A percentile compares a stretch with the other conserved stretches of the same genome.
These are phyloP conservation scores for Nannizziopsis arthrosporioides DNA, from an alignment of 2,329 filamentous ascomycete species.

Conservation along the genomic window DNA sequence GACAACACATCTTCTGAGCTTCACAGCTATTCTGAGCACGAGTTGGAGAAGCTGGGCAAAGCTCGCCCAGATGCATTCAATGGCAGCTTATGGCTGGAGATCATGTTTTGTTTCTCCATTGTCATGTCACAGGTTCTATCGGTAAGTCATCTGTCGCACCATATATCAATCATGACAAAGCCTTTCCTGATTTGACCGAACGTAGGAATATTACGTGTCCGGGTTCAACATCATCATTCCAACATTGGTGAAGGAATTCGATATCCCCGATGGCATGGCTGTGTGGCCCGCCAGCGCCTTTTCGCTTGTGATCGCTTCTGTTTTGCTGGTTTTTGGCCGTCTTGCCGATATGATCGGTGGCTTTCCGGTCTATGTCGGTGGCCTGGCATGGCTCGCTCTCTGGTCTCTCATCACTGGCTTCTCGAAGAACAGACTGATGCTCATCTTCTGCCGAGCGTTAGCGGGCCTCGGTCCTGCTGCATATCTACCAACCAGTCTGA, in stretches of 20 bases:
- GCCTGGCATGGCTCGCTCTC: slow-evolving; percentile 50
- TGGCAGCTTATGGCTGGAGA: slow-evolving; percentile 42
- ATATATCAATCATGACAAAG: neutral
- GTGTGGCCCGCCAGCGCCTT: slow-evolving; percentile 46
- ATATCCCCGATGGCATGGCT: slow-evolving; percentile 54
- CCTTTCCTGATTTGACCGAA: slow-evolving; percentile 5
- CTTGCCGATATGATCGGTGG: slow-evolving; percentile 52
- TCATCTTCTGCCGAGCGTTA: slow-evolving; percentile 61
- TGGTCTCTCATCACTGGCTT: slow-evolving; percentile 64
- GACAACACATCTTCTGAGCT: neutral
- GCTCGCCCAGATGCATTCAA: slow-evolving; percentile 48
- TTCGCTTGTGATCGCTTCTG: slow-evolving; percentile 39
- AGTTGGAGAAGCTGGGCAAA: slow-evolving; percentile 50
- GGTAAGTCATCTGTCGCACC: slow-evolving; percentile 27
- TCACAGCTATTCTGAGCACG: slow-evolving; percentile 3
- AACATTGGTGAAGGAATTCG: slow-evolving; percentile 47
- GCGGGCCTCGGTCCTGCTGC: slow-evolving; percentile 64
- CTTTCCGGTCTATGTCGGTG: slow-evolving; percentile 52
- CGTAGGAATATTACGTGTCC: slow-evolving; percentile 60
- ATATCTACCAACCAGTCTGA: slow-evolving; percentile 57
- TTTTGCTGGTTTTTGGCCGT: slow-evolving; percentile 44
- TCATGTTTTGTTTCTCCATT: slow-evolving; percentile 52
- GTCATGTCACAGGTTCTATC: slow-evolving; percentile 53
- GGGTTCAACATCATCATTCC: slow-evolving; percentile 63
- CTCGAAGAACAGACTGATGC: slow-evolving; percentile 54